A percentile compares a stretch with the other conserved stretches of the same genome.
Evolutionary conservation across 2,329 filamentous ascomycete genomes (phyloP).

Genomic region (Hyphodiscus sp.): DNA sequence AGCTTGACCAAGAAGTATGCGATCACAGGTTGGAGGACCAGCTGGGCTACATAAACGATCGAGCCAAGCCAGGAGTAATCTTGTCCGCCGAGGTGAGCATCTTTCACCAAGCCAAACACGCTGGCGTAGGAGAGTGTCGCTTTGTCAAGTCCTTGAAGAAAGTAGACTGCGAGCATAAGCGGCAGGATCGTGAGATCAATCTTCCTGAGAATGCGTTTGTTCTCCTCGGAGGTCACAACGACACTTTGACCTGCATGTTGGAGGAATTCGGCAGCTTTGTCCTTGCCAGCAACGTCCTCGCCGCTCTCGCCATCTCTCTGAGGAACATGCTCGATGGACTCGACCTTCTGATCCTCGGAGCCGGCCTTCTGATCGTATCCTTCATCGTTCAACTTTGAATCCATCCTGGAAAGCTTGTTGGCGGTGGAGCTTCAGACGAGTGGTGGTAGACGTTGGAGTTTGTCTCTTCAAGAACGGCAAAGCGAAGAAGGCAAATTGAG

Average conservation of each 20-base stretch:
- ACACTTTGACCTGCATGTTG: constrained; percentile 10
- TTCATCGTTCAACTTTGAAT: not conserved
- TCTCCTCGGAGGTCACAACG: constrained; percentile 15
- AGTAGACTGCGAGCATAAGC: constrained; percentile 48
- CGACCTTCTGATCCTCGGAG: no score
- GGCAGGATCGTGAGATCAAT: constrained; percentile 46
- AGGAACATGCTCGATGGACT: constrained; percentile 12
- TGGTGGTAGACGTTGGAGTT: no score
- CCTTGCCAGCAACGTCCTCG: constrained; percentile 5
- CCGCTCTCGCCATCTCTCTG: constrained; percentile 2
- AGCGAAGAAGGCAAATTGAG: no score
- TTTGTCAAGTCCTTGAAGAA: constrained; percentile 45
- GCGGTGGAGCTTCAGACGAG: no score
- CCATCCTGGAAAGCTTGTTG: constrained; percentile 3
- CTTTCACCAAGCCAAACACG: constrained; percentile 42
- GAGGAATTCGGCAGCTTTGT: constrained; percentile 17
- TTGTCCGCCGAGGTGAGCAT: constrained; percentile 40
- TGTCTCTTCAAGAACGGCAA: no score
- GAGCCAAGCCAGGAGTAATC: constrained; percentile 55
- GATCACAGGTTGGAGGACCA: constrained; percentile 48
- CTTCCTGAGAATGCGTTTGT: constrained; percentile 5
- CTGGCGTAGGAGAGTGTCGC: constrained; percentile 36
- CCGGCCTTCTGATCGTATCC: constrained; percentile 6
- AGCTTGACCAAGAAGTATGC: constrained; percentile 46
- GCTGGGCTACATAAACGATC: constrained; percentile 53